A percentile compares a stretch with the other conserved stretches of the same genome.
phyloP scores from a whole-genome alignment of 1,284 basidiomycete species.

The Microbotryomycetes sp. region DNA sequence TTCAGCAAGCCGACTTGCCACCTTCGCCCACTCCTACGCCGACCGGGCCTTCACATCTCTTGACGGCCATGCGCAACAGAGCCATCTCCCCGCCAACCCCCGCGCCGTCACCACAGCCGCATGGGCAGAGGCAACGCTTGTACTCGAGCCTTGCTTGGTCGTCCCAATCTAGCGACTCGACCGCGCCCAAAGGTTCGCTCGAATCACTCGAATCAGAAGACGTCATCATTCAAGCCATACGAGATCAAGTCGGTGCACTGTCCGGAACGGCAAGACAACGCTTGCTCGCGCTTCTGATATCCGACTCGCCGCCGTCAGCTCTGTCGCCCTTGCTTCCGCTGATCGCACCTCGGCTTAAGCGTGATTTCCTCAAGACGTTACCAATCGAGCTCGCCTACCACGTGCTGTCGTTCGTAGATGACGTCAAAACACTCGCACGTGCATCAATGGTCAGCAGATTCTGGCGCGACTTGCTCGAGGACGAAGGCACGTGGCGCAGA shows the following conservation, averaged over 20 bases:
- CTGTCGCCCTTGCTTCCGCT: constrained; percentile 65
- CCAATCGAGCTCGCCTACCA: constrained; percentile 78
- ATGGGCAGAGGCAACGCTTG: not conserved
- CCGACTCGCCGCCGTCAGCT: constrained; percentile 63
- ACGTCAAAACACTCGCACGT: constrained; percentile 65
- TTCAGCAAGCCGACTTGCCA: not conserved
- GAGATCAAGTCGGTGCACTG: constrained; percentile 10
- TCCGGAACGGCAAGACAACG: not conserved
- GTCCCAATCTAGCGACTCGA: not conserved
- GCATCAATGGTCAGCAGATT: constrained; percentile 65
- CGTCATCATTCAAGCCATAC: not conserved
- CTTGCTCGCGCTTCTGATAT: constrained; percentile 48
- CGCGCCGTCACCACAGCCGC: constrained; percentile 23
- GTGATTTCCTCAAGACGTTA: constrained; percentile 75
- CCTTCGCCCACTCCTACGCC: not conserved
- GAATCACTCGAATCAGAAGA: too few relatives aligned
- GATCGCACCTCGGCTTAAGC: constrained; percentile 72
- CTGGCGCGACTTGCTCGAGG: constrained; percentile 71
- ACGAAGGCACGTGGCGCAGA: constrained; percentile 75
- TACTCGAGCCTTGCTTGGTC: not conserved
- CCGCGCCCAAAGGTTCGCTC: too few relatives aligned
- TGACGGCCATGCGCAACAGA: constrained; percentile 1
- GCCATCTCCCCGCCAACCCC: constrained; percentile 20
- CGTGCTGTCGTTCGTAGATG: constrained; percentile 73
- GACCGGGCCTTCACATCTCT: not conserved